phyloP scores from a whole-genome alignment of 2,329 filamentous ascomycete genomes.

The Emmonsiellopsis sp. region DNA sequence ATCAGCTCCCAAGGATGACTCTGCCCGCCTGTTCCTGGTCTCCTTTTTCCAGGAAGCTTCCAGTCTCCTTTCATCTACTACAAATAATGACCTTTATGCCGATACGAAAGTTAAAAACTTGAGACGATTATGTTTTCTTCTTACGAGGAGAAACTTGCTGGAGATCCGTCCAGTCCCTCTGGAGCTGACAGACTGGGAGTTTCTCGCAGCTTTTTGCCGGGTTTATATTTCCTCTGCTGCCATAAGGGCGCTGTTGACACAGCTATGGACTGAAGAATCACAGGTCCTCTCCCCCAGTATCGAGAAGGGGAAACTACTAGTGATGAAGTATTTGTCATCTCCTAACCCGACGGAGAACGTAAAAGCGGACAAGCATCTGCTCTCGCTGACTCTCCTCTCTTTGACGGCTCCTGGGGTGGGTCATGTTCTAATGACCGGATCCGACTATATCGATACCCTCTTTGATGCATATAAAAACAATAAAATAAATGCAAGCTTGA shows the following conservation, averaged over 20 bases:
- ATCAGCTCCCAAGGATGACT: constrained; percentile 47
- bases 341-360: constrained; percentile 7
- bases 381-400: constrained; percentile 30
- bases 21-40: constrained; percentile 54
- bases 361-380: constrained; percentile 19
- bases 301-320: constrained; percentile 26
- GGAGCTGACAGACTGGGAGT: constrained; percentile 52
- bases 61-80: constrained; percentile 14
- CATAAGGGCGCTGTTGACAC: constrained; percentile 43
- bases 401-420: constrained; percentile 37
- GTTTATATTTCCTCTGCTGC: constrained; percentile 57
- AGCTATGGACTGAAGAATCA: constrained; percentile 35
- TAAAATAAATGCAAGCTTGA: constrained; percentile 49
- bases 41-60: constrained; percentile 55
- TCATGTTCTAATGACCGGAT: constrained; percentile 66
- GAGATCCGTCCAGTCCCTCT: constrained; percentile 35
- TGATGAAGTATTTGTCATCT: constrained; percentile 25
- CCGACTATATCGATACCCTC: constrained; percentile 77
- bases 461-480: constrained; percentile 40
- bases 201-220: constrained; percentile 60
- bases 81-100: constrained; percentile 23
- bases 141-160: constrained; percentile 51
- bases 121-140: constrained; percentile 55
- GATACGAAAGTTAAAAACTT: constrained; percentile 41
- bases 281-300: constrained; percentile 26